Evolutionary conservation across 192 early-diverging fungal species (phyloP).

Genomic region (Allomyces macrogynus): DNA sequence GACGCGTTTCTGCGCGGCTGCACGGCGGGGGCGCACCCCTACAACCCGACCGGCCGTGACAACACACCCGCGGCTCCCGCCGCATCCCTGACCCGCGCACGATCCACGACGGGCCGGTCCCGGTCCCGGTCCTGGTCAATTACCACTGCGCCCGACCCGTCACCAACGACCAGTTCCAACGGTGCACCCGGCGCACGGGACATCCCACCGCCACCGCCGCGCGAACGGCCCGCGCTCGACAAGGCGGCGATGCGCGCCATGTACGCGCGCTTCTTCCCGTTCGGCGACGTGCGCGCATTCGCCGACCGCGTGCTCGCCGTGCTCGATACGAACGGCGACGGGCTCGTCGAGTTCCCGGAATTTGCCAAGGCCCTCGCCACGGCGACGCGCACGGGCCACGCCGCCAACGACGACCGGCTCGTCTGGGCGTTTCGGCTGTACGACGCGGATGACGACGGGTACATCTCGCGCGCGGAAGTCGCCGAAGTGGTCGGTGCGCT

Average conservation of each 20-base stretch:
- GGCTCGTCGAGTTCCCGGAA: conserved; percentile 76
- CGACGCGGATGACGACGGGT: conserved; percentile 75
- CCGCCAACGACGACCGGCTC: conserved; percentile 23
- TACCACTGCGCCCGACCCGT: too few relatives aligned
- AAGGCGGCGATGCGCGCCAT: conserved; percentile 72
- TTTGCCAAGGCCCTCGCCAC: conserved; percentile 72
- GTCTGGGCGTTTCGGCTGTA: conserved; percentile 66
- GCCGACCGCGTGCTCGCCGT: conserved; percentile 81
- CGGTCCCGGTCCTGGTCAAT: too few relatives aligned
- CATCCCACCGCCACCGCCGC: too few relatives aligned
- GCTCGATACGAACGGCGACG: conserved; percentile 78
- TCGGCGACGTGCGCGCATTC: conserved; percentile 76
- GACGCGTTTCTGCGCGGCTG: too few relatives aligned
- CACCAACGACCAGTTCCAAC: too few relatives aligned
- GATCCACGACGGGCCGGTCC: too few relatives aligned
- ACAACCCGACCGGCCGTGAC: too few relatives aligned
- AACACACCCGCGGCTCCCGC: too few relatives aligned
- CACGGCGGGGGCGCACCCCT: too few relatives aligned
- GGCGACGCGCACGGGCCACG: conserved; percentile 56
- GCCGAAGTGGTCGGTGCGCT: not conserved
- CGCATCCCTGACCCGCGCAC: too few relatives aligned
- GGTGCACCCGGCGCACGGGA: too few relatives aligned
- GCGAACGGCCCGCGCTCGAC: conserved; percentile 23
- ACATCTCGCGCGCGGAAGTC: conserved; percentile 72
- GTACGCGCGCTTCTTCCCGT: conserved; percentile 94